These are phyloP conservation scores for Phascolomyces articulosus DNA, from an alignment of 371 early-diverging fungal species.

Conservation along the genomic window DNA sequence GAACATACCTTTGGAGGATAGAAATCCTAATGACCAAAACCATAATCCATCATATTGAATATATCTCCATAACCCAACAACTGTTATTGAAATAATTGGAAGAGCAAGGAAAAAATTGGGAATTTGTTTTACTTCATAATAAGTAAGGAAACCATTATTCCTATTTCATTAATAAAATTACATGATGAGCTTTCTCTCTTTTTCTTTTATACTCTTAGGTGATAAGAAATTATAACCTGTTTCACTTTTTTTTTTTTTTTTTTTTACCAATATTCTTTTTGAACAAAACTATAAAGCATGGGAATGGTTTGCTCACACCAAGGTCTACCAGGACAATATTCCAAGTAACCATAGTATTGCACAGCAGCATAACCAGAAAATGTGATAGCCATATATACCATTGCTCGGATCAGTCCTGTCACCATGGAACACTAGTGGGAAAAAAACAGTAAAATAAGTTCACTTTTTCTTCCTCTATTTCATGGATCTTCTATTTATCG, in stretches of 20 bases:
- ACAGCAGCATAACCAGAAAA: slow-evolving; percentile 66
- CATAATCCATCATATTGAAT: slow-evolving; percentile 49
- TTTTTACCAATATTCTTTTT: slow-evolving; percentile 84
- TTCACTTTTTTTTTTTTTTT: not conserved
- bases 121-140: slow-evolving; percentile 81
- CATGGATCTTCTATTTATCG: not conserved
- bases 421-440: not conserved
- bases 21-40: slow-evolving; percentile 48
- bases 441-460: too few relatives aligned
- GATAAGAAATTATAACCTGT: not conserved
- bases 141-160: slow-evolving; percentile 84
- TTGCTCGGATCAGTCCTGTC: slow-evolving; percentile 32
- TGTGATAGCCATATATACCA: slow-evolving; percentile 45
- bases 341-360: slow-evolving; percentile 70
- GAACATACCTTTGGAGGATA: not conserved
- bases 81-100: slow-evolving; percentile 75
- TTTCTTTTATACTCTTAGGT: too few relatives aligned
- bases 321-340: slow-evolving; percentile 66
- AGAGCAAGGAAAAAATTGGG: slow-evolving; percentile 90
- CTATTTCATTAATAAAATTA: slow-evolving; percentile 29
- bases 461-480: too few relatives aligned
- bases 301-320: slow-evolving; percentile 77
- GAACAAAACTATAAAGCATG: slow-evolving; percentile 83
- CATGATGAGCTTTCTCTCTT: not conserved
- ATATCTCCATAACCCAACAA: slow-evolving; percentile 63